These are phyloP conservation scores for Neonectria punicea DNA, from an alignment of 2,329 filamentous ascomycete species.

Conservation along the genomic window DNA sequence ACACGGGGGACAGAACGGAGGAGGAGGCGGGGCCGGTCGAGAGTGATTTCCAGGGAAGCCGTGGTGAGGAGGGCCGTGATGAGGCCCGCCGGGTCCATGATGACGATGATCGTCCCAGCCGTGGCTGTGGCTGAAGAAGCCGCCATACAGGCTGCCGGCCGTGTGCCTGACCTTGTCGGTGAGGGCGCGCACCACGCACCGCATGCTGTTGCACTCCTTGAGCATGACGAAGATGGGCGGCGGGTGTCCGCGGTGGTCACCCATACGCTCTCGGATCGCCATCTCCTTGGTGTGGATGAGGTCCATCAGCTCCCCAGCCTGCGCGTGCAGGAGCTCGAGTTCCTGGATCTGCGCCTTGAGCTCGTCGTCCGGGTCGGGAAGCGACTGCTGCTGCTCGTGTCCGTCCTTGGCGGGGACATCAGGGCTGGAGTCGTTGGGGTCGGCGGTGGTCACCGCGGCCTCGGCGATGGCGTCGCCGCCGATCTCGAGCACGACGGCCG, in stretches of 20 bases:
- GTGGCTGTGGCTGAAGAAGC: slow-evolving; percentile 25
- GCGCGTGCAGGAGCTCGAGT: slow-evolving; percentile 55
- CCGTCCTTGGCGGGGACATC: slow-evolving; percentile 12
- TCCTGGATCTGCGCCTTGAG: slow-evolving; percentile 57
- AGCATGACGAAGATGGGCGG: slow-evolving; percentile 37
- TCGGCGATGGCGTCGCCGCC: slow-evolving; percentile 53
- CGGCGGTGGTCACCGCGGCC: not conserved
- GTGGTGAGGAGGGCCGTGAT: slow-evolving; percentile 16
- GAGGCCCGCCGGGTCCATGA: slow-evolving; percentile 12
- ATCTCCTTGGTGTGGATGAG: slow-evolving; percentile 56
- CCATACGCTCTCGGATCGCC: slow-evolving; percentile 50
- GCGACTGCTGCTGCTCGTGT: slow-evolving; percentile 21
- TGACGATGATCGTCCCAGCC: not conserved
- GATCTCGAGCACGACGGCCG: slow-evolving; percentile 55
- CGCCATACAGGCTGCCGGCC: slow-evolving; percentile 33
- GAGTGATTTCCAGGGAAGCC: slow-evolving; percentile 23
- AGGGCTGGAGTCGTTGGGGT: slow-evolving; percentile 8
- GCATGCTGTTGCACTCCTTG: slow-evolving; percentile 32
- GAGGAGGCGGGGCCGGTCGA: slow-evolving; percentile 14
- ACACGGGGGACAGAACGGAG: slow-evolving; percentile 19
- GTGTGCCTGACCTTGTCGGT: slow-evolving; percentile 51
- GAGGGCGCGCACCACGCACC: slow-evolving; percentile 55
- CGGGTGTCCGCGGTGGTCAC: slow-evolving; percentile 30
- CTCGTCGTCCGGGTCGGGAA: slow-evolving; percentile 46
- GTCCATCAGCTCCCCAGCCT: slow-evolving; percentile 54